Percentiles rank a stretch among this genome's conserved stretches.
These are phyloP conservation scores for Colletotrichum navitas DNA, from an alignment of 2,329 filamentous ascomycete genomes.

Conservation along the genomic window DNA sequence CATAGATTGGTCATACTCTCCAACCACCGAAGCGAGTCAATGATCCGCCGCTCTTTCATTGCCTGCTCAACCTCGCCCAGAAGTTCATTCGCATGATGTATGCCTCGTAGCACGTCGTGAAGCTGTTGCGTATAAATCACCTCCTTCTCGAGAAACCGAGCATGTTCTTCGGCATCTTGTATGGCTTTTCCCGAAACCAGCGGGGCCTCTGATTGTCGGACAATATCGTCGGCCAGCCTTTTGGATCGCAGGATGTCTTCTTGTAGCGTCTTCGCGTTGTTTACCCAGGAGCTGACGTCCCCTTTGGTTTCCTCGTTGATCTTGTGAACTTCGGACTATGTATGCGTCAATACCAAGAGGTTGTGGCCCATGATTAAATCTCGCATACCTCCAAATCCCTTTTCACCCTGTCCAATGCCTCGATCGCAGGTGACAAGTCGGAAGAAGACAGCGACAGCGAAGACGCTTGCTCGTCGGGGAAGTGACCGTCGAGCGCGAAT, in stretches of 20 bases:
- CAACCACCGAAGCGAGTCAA: conserved; percentile 69
- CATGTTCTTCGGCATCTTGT: conserved; percentile 65
- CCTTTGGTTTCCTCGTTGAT: conserved; percentile 83
- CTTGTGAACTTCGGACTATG: conserved; percentile 76
- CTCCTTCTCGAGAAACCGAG: conserved; percentile 69
- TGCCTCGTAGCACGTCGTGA: conserved; percentile 61
- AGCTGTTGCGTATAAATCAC: conserved; percentile 71
- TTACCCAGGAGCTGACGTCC: conserved; percentile 88
- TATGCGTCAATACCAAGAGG: conserved; percentile 1
- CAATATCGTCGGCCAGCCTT: conserved; percentile 83
- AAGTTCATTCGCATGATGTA: conserved; percentile 70
- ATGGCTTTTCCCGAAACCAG: conserved; percentile 66
- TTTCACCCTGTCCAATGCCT: conserved; percentile 54
- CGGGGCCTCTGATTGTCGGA: conserved; percentile 78
- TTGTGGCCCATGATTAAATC: too few relatives aligned
- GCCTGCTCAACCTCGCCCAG: conserved; percentile 72
- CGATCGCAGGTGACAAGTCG: conserved; percentile 55
- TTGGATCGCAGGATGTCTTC: conserved; percentile 87
- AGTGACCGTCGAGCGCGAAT: conserved; percentile 56
- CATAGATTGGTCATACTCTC: conserved; percentile 58
- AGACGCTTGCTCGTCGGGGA: conserved; percentile 56
- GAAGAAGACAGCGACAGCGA: conserved; percentile 54
- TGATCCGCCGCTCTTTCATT: conserved; percentile 65
- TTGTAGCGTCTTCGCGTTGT: conserved; percentile 85
- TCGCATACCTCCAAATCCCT: conserved; percentile 55